Percentiles rank a stretch among this genome's conserved stretches.
Evolutionary conservation across 2,329 filamentous ascomycete genomes (phyloP).

Genomic region (Aaosphaeria pasadenensis): DNA sequence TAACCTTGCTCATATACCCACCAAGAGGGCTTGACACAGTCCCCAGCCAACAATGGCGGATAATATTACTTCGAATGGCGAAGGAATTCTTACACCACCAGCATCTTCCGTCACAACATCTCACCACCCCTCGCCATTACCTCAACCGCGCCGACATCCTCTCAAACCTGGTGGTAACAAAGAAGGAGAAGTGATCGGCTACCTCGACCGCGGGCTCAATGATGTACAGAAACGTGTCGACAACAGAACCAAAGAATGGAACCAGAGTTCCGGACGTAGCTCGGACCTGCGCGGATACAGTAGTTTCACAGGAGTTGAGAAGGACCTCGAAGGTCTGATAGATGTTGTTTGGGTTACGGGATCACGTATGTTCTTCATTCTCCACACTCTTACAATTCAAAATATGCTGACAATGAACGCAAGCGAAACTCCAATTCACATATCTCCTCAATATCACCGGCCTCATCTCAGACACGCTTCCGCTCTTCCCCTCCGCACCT

Average conservation of each 20-base stretch:
- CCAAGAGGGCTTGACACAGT: too few relatives aligned
- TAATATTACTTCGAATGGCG: neutral
- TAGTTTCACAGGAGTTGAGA: constrained; percentile 67
- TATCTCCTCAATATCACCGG: constrained; percentile 78
- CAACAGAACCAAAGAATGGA: constrained; percentile 35
- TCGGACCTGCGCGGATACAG: constrained; percentile 51
- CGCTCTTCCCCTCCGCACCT: constrained; percentile 67
- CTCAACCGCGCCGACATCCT: constrained; percentile 51
- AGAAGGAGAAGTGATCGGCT: constrained; percentile 57
- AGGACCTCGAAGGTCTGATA: constrained; percentile 70
- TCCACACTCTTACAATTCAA: neutral
- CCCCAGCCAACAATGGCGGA: neutral
- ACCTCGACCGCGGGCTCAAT: constrained; percentile 52
- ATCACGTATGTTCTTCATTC: constrained; percentile 64
- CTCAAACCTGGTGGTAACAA: constrained; percentile 56
- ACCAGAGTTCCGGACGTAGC: constrained; percentile 44
- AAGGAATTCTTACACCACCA: constrained; percentile 43
- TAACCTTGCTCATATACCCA: too few relatives aligned
- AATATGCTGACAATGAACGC: neutral
- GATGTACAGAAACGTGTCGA: constrained; percentile 25
- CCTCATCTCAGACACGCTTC: constrained; percentile 68
- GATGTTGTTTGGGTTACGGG: constrained; percentile 84
- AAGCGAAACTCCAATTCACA: constrained; percentile 76
- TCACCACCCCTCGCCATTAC: constrained; percentile 44
- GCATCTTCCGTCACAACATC: constrained; percentile 45